Percentiles rank a stretch among this genome's conserved stretches.
phyloP scores from a whole-genome alignment of 345 rosid species.

The Sisymbrium irio region DNA sequence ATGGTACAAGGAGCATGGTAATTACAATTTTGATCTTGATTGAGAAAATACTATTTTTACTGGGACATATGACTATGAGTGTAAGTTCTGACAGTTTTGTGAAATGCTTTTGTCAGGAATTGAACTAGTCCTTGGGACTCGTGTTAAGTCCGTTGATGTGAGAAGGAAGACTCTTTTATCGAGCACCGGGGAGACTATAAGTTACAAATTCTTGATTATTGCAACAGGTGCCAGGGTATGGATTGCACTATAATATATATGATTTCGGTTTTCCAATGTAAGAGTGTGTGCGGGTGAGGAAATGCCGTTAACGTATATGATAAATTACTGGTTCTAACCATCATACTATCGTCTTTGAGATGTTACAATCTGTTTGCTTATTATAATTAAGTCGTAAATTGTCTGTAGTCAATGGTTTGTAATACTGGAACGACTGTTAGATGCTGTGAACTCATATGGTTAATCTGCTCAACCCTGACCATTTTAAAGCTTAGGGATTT shows the following conservation, averaged over 20 bases:
- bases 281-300: not conserved
- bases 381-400: not conserved
- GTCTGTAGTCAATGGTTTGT: not conserved
- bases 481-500: not conserved
- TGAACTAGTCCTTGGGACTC: slow-evolving; percentile 91
- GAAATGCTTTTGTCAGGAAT: slow-evolving; percentile 55
- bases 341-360: not conserved
- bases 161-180: slow-evolving; percentile 84
- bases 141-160: slow-evolving; percentile 85
- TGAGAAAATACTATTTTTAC: not conserved
- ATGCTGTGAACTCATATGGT: not conserved
- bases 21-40: slow-evolving; percentile 8
- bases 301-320: not conserved
- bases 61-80: not conserved
- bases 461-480: not conserved
- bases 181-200: slow-evolving; percentile 89
- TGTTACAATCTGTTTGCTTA: not conserved
- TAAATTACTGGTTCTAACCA: not conserved
- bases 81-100: slow-evolving; percentile 1
- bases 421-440: not conserved
- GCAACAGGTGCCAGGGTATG: slow-evolving; percentile 99
- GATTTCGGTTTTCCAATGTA: not conserved
- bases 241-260: slow-evolving; percentile 29
- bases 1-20: slow-evolving; percentile 96
- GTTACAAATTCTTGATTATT: slow-evolving; percentile 80